phyloP scores from a whole-genome alignment of 352 stramenopile genomes.

The Phytophthora fragariae region DNA sequence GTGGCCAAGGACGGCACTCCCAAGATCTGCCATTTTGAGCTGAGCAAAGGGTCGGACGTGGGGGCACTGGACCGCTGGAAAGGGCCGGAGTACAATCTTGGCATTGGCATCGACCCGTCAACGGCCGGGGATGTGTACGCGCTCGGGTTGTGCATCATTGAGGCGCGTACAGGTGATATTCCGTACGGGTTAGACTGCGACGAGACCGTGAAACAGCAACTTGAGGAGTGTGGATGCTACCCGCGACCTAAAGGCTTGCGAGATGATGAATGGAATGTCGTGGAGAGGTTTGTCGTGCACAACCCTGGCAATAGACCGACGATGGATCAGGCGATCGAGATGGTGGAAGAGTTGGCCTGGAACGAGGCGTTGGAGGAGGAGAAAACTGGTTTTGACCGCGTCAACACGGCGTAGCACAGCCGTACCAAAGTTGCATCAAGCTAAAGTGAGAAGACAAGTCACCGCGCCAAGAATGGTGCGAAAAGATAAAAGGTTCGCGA shows the following conservation, averaged over 20 bases:
- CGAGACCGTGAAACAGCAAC: constrained; percentile 17
- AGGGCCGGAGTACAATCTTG: constrained; percentile 32
- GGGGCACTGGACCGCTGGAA: constrained; percentile 34
- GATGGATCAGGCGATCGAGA: constrained; percentile 30
- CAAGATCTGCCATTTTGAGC: constrained; percentile 36
- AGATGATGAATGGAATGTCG: constrained; percentile 37
- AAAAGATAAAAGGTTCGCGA: too few relatives aligned
- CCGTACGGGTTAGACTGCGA: constrained; percentile 29
- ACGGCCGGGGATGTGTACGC: constrained; percentile 32
- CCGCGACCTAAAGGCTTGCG: constrained; percentile 28
- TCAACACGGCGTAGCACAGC: constrained; percentile 6
- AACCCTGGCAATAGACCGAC: constrained; percentile 23
- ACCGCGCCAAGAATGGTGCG: too few relatives aligned
- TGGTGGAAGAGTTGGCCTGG: constrained; percentile 31
- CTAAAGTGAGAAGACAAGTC: background rate
- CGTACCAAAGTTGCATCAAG: background rate
- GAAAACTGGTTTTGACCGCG: background rate
- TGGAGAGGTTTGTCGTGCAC: constrained; percentile 28
- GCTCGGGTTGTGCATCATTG: constrained; percentile 38
- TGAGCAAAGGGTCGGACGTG: constrained; percentile 11
- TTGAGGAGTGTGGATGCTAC: constrained; percentile 15
- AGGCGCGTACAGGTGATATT: constrained; percentile 28
- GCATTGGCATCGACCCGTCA: constrained; percentile 18
- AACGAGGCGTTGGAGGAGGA: constrained; percentile 25
- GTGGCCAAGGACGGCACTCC: constrained; percentile 17